Conservation (phyloP, 2,329 filamentous ascomycete genomes). For the Calonectria hawksworthii region DNA sequence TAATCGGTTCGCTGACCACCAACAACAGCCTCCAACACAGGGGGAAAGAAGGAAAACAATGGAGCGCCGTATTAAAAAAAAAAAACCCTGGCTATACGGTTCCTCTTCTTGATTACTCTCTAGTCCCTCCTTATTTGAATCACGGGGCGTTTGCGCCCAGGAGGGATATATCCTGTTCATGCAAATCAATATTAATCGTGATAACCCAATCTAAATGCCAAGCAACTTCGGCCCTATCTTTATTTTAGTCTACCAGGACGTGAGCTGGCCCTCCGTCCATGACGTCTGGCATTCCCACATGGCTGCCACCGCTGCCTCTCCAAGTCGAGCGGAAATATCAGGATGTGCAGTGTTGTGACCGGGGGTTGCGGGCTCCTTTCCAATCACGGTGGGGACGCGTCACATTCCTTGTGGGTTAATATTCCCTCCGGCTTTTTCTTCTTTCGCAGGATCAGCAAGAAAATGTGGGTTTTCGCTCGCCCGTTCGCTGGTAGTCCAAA, state of each 20-base stretch:
- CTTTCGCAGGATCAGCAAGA: not conserved
- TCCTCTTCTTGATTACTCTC: not conserved
- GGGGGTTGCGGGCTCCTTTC: slow-evolving; percentile 17
- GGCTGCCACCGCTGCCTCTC: not conserved
- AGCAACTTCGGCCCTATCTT: not conserved
- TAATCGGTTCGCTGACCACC: not conserved
- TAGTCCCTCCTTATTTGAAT: not conserved
- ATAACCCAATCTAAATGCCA: slow-evolving; percentile 23
- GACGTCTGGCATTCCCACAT: slow-evolving; percentile 16
- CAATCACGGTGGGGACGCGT: not conserved
- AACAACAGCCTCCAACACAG: not conserved
- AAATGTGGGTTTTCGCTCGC: not conserved
- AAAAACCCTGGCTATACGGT: not conserved
- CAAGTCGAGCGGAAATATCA: slow-evolving; percentile 8
- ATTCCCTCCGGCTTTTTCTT: not conserved
- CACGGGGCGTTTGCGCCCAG: not conserved
- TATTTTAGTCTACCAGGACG: not conserved
- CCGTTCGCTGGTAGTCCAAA: not conserved
- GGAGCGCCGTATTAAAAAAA: not conserved
- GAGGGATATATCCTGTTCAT: slow-evolving; percentile 2
- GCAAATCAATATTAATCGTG: slow-evolving; percentile 7
- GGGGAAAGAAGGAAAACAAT: not conserved
- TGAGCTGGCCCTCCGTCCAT: not conserved
- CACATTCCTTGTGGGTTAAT: not conserved
- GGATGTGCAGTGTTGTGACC: not conserved